phyloP scores from a whole-genome alignment of 768 basidiomycete species.

The Trichaptum fuscoviolaceum region DNA sequence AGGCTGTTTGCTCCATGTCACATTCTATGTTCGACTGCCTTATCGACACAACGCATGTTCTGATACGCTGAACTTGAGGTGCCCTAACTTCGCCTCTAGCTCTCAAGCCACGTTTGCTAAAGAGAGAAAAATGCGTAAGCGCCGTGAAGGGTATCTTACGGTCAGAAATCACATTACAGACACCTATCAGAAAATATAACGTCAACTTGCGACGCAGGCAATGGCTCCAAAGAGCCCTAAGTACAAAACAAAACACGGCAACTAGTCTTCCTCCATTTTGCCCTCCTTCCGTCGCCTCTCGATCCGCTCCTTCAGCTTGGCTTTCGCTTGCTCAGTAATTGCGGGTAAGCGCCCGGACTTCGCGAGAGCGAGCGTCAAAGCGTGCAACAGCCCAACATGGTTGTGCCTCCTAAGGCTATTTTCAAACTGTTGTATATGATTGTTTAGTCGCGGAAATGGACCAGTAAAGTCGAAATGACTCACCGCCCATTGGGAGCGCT shows the following conservation, averaged over 20 bases:
- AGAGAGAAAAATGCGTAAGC: too few species aligned
- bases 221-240: not conserved
- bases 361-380: conserved; percentile 66
- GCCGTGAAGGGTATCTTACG: too few species aligned
- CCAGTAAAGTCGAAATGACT: conserved; percentile 26
- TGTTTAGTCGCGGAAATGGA: conserved; percentile 5
- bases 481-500: conserved; percentile 80
- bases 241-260: not conserved
- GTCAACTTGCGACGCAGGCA: not conserved
- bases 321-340: conserved; percentile 42
- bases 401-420: conserved; percentile 86
- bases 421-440: conserved; percentile 54
- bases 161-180: not conserved
- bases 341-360: conserved; percentile 58
- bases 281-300: conserved; percentile 36
- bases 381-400: conserved; percentile 77
- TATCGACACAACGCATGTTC: too few species aligned
- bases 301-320: conserved; percentile 37
- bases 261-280: conserved; percentile 39
- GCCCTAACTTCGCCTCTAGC: too few species aligned
- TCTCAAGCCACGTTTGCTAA: too few species aligned
- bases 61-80: too few species aligned
- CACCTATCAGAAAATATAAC: not conserved
- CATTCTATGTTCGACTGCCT: too few species aligned
- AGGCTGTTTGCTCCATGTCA: too few species aligned